Evolutionary conservation across 83 land plant species (phyloP), one percentile per base, ranked within the genome.

Genomic region (Thuja plicata): DNA sequence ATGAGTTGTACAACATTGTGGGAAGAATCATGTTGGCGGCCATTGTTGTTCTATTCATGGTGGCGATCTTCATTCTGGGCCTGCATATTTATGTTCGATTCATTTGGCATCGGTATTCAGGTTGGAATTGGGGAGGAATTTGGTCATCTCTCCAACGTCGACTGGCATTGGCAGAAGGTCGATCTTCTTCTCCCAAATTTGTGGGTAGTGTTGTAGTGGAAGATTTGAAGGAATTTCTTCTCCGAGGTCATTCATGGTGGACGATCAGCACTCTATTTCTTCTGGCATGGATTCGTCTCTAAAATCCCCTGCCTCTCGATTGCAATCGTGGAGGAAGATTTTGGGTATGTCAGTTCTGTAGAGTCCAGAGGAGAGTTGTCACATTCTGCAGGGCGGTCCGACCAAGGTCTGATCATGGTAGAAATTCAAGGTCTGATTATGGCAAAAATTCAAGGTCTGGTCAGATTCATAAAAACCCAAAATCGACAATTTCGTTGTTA

Each of bases 301-400:
- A 17, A 91, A 90, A 50, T 92, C 94, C 17, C 92, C 91, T 5
- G 57, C 89, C 15, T 86, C 91, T 17, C 48, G 95, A 7, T 60
- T 91, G 81, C 86, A 90, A 66, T 88, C 92, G 37, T 66, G 92
- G 55, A 94, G 84, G 87, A 92, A 92, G 89, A 89, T 94, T 54
- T 86, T 92, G 90, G 91, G 91, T 35, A 38, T 13, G 48, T 89
- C 92, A 73, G 43, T 13, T 60, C 89, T 91, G 85, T 35, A 52
- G 62, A 76, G 55, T 85, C 70, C 60, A 5, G 54, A 12, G 34
- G 81, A 32, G 24, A 81, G 46, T 81, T 11, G 27, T 43, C 84
- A 81, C 2, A 43, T 43, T 81, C 50, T 43, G 50, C 84, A 80
- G 10, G 30, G 2, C n/a, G 40, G 46, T 80, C 48, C 84, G 12